Percentiles rank a stretch among this genome's conserved stretches.
phyloP scores from a whole-genome alignment of 2,329 filamentous ascomycete species.

The Exophiala xenobiotica region DNA sequence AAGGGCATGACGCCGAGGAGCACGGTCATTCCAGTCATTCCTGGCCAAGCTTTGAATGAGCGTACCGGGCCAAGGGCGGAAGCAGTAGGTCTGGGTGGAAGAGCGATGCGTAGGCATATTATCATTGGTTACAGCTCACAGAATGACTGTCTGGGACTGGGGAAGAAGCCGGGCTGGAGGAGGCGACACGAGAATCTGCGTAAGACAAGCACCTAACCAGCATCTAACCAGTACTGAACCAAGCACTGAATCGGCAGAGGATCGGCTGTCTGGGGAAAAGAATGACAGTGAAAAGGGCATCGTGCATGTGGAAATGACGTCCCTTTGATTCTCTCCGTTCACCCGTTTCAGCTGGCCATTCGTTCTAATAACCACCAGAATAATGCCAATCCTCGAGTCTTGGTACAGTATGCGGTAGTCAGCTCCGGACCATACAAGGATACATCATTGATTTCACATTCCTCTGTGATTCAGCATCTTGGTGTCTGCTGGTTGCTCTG shows the following conservation, averaged over 20 bases:
- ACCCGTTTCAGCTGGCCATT: no score
- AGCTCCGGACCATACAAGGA: no score
- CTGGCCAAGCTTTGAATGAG: constrained; percentile 7
- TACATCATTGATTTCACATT: no score
- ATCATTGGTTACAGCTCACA: constrained; percentile 9
- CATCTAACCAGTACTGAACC: no score
- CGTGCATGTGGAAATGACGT: constrained; percentile 19
- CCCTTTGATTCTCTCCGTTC: constrained; percentile 12
- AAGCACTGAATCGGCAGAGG: constrained; percentile 16
- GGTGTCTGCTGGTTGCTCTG: no score
- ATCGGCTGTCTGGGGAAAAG: constrained; percentile 22
- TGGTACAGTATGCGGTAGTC: no score
- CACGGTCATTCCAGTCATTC: neutral
- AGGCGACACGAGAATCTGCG: neutral
- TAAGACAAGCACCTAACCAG: no score
- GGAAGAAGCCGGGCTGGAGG: constrained; percentile 23
- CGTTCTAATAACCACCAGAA: no score
- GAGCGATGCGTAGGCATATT: constrained; percentile 5
- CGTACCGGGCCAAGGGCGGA: neutral
- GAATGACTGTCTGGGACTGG: constrained; percentile 12
- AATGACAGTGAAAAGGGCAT: neutral
- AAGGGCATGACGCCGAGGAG: constrained; percentile 6
- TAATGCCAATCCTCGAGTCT: no score
- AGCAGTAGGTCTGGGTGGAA: constrained; percentile 6
- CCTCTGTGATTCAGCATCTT: no score